These are phyloP conservation scores for Epichloe hybrida DNA, from an alignment of 2,329 filamentous ascomycete species.

Conservation along the genomic window DNA sequence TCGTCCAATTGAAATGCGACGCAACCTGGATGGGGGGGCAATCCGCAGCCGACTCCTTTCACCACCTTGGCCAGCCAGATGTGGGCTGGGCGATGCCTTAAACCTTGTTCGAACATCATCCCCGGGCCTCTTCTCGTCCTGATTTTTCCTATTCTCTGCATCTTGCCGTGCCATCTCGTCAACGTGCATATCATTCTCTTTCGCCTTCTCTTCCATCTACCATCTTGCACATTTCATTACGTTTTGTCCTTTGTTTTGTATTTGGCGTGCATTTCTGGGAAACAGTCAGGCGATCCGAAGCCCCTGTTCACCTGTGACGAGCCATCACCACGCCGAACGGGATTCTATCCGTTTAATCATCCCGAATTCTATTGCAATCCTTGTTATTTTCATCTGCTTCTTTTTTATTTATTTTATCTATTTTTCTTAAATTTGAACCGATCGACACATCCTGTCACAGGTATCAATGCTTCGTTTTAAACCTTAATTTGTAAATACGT, in stretches of 20 bases:
- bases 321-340: neutral
- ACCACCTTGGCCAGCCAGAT: neutral
- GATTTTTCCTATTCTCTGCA: neutral
- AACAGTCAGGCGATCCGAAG: neutral
- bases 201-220: neutral
- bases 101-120: neutral
- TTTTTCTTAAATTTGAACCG: neutral
- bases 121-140: neutral
- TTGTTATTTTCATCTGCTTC: slow-evolving; percentile 4
- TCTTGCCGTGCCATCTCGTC: neutral
- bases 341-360: neutral
- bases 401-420: slow-evolving; percentile 2
- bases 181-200: neutral
- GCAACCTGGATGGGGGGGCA: neutral
- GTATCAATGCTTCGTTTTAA: slow-evolving; percentile 7
- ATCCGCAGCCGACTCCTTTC: neutral
- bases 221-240: neutral
- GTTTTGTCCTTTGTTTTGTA: neutral
- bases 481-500: slow-evolving; percentile 7
- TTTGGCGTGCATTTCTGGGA: slow-evolving; percentile 1
- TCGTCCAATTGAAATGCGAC: slow-evolving; percentile 1
- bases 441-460: neutral
- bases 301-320: neutral
- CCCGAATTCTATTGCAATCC: neutral
- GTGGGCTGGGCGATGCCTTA: neutral